Evolutionary conservation across 805 yeast species (phyloP).

Genomic region (Grigorovia transvaalensis): DNA sequence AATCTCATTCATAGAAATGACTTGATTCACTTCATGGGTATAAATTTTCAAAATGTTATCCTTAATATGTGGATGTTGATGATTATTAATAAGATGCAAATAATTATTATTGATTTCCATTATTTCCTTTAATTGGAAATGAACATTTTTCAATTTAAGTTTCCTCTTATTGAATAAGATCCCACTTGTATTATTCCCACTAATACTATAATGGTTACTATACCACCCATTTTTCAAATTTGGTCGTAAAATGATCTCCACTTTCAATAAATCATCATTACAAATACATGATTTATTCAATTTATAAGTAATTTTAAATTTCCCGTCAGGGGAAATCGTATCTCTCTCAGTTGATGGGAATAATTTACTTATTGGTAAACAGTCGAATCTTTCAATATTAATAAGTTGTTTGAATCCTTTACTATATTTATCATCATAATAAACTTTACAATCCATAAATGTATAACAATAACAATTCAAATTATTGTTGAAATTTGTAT

Average conservation of each 20-base stretch:
- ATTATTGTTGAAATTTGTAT: constrained; percentile 39
- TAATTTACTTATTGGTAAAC: constrained; percentile 32
- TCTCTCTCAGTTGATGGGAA: constrained; percentile 39
- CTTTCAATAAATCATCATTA: constrained; percentile 39
- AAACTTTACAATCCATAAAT: constrained; percentile 29
- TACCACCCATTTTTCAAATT: constrained; percentile 16
- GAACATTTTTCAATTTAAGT: constrained; percentile 35
- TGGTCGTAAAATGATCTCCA: constrained; percentile 34
- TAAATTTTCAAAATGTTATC: constrained; percentile 31
- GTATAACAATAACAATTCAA: constrained; percentile 40
- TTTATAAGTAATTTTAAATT: constrained; percentile 36
- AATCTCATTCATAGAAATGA: constrained; percentile 23
- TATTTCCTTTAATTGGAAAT: constrained; percentile 42
- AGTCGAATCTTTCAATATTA: constrained; percentile 45
- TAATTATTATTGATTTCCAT: constrained; percentile 39
- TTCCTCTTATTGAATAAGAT: constrained; percentile 20
- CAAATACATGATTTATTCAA: constrained; percentile 49
- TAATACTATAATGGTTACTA: constrained; percentile 4
- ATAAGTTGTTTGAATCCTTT: constrained; percentile 28
- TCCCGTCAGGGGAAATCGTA: constrained; percentile 38
- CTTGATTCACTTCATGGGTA: constrained; percentile 20
- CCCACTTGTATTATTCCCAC: constrained; percentile 1
- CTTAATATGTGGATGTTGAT: constrained; percentile 27
- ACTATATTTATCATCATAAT: constrained; percentile 8
- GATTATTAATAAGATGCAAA: constrained; percentile 11